Base-by-base conservation (phyloP, 352 stramenopile species). In the Peronospora farinosa region DNA sequence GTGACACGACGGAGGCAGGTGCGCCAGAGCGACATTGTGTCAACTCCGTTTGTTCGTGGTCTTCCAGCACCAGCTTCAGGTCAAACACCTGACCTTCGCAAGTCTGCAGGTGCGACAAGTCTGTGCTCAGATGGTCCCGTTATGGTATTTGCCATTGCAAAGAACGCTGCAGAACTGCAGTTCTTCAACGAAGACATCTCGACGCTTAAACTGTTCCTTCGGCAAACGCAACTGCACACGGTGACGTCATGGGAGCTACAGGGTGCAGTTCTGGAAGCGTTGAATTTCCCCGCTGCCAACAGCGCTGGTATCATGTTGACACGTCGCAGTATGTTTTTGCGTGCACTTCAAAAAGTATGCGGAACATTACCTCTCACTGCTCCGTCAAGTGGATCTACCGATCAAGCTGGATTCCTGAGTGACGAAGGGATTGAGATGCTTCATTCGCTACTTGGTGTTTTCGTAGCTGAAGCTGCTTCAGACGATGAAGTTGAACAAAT, bases 11-110 rank as follows among this genome's bases (percentile, higher is more conserved):
- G 74, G 57, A 67, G 82, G 25, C 77, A 90, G 37, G 71, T 92
- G 40, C 81, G 81, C 7, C 81, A 88, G 51, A 92, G 78, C 41
- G 78, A 92, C 38, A 92, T 92, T 40, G 77, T 89, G 8, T 86
- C 79, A 7, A 76, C 76, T 0, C 78, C 77, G 12, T 88, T 81
- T 35, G 66, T 69, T 9, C 66, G 60, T 12, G 68, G 62, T 15
- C 46, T 75, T 5, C 53, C 65, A 4, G 55, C 47, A 23, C 19
- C 41, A 21, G 57, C 31, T 11, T 46, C 17, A 19, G 25, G 35
- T 12, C n/a, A 41, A 4, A 67, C 56, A 39, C 28, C 31, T 0
- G 47, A 66, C 25, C 27, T 35, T 39, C 71, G 62, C 0, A 73
- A 84, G 19, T 84, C 74, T 1, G 48, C 72, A 6, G 55, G 57